These are phyloP conservation scores for Pistacia vera DNA, from an alignment of 345 rosid species.

Conservation along the genomic window DNA sequence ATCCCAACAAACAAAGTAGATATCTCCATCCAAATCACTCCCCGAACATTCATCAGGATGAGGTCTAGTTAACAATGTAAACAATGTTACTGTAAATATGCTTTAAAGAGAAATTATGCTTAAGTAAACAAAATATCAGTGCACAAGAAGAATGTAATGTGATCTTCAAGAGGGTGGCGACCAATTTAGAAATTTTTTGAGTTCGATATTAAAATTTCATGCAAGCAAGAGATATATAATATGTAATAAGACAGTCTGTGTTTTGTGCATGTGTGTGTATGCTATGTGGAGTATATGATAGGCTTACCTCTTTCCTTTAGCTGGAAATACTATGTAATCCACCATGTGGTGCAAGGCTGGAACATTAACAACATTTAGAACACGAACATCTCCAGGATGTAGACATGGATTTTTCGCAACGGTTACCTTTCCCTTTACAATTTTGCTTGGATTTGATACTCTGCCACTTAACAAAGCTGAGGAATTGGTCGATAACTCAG, in stretches of 20 bases:
- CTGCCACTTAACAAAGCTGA: neutral
- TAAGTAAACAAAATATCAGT: too few relatives aligned
- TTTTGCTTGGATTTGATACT: neutral
- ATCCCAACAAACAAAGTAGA: too few relatives aligned
- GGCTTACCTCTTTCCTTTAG: slow-evolving; percentile 48
- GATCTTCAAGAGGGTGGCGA: neutral
- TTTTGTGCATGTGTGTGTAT: neutral
- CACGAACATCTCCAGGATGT: slow-evolving; percentile 63
- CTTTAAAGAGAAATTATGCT: too few relatives aligned
- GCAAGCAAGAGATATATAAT: too few relatives aligned
- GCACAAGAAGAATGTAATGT: neutral
- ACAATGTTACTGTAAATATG: too few relatives aligned
- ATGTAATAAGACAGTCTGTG: too few relatives aligned
- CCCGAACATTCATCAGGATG: too few relatives aligned
- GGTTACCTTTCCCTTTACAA: slow-evolving; percentile 27
- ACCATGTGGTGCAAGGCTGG: slow-evolving; percentile 50
- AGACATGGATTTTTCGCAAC: slow-evolving; percentile 68
- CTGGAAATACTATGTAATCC: slow-evolving; percentile 64
- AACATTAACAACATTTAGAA: slow-evolving; percentile 52
- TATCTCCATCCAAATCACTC: too few relatives aligned
- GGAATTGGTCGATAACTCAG: neutral
- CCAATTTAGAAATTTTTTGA: too few relatives aligned
- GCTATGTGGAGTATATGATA: neutral
- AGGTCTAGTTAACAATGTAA: too few relatives aligned
- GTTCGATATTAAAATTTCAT: too few relatives aligned